A percentile compares a stretch with the other conserved stretches of the same genome.
phyloP scores from a whole-genome alignment of 805 yeast species.

The Starmerella tilneyi region DNA sequence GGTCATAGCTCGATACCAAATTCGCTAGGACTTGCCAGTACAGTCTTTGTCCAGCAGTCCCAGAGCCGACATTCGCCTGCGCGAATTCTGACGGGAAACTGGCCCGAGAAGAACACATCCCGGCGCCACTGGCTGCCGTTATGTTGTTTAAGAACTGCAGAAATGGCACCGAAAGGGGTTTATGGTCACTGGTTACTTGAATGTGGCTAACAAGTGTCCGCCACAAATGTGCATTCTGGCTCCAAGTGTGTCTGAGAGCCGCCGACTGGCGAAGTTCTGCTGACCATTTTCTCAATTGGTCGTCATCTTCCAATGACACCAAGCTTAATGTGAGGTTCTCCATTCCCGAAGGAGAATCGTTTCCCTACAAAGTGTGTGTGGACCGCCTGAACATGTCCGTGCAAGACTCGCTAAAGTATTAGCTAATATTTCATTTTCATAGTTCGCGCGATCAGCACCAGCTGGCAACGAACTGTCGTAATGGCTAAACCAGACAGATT shows the following conservation, averaged over 20 bases:
- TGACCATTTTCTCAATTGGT: not conserved
- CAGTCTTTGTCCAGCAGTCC: not conserved
- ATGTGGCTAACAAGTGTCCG: not conserved
- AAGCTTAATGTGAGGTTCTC: too few relatives aligned
- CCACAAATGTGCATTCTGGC: not conserved
- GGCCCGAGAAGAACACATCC: not conserved
- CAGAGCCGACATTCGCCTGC: not conserved
- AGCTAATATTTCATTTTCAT: not conserved
- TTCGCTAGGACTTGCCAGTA: conserved; percentile 17
- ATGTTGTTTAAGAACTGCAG: conserved; percentile 11
- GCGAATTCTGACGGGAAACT: not conserved
- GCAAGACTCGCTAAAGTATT: not conserved
- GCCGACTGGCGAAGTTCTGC: not conserved
- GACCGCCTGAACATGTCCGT: too few relatives aligned
- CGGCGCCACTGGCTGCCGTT: not conserved
- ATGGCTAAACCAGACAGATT: not conserved
- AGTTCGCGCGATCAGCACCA: too few relatives aligned
- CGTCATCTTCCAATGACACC: not conserved
- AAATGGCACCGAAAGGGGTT: not conserved
- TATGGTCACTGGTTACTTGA: not conserved
- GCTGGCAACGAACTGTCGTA: too few relatives aligned
- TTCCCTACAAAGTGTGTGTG: too few relatives aligned
- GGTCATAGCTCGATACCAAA: not conserved
- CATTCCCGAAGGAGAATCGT: too few relatives aligned
- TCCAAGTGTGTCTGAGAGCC: not conserved